phyloP scores from a whole-genome alignment of 768 basidiomycete genomes.

The Russula ochroleuca region DNA sequence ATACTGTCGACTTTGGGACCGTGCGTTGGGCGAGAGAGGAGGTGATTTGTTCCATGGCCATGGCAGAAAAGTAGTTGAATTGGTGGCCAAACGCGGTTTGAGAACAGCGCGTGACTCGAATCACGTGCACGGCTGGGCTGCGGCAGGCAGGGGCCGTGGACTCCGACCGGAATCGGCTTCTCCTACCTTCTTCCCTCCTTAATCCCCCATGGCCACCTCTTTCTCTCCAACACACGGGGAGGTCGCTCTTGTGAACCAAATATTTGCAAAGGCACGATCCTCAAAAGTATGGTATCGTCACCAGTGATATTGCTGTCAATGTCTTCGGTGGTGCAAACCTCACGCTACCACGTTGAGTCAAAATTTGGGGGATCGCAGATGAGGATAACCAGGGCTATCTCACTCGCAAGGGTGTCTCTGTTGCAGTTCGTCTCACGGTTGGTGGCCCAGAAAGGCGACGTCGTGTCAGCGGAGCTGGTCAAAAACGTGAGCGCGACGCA shows the following conservation, averaged over 20 bases:
- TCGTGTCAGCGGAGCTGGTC: constrained; percentile 55
- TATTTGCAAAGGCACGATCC: constrained; percentile 72
- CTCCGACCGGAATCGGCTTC: not conserved
- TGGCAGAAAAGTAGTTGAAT: constrained; percentile 30
- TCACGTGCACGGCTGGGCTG: not conserved
- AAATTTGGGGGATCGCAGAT: constrained; percentile 91
- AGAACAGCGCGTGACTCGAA: constrained; percentile 1
- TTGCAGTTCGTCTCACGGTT: constrained; percentile 87
- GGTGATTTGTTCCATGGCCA: constrained; percentile 76
- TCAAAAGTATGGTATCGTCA: constrained; percentile 76
- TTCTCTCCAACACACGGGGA: constrained; percentile 48
- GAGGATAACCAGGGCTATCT: constrained; percentile 92
- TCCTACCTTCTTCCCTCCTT: not conserved
- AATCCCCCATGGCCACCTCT: constrained; percentile 37
- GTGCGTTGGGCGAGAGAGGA: constrained; percentile 56
- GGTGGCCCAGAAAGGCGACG: constrained; percentile 85
- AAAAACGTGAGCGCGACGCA: constrained; percentile 57
- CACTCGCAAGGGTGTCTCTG: constrained; percentile 79
- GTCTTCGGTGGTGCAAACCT: constrained; percentile 83
- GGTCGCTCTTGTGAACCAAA: constrained; percentile 60
- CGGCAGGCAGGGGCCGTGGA: not conserved
- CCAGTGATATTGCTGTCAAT: constrained; percentile 86
- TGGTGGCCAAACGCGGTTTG: not conserved
- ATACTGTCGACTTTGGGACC: constrained; percentile 52
- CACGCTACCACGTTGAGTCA: constrained; percentile 74